These are phyloP conservation scores for Ceratocystis variospora DNA, from an alignment of 2,329 filamentous ascomycete species.

Conservation along the genomic window DNA sequence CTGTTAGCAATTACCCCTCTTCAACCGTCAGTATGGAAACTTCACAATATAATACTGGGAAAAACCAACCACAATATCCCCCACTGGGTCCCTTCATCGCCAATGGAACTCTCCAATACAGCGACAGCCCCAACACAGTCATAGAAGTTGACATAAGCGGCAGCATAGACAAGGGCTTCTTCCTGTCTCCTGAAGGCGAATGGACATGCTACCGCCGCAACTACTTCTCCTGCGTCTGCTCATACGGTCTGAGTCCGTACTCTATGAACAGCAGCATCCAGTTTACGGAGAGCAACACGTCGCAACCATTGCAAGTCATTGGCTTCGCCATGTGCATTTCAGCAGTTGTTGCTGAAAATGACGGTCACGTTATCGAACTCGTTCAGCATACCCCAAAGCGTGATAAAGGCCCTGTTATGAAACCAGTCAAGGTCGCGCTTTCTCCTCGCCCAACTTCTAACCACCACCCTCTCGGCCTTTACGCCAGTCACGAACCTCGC, in stretches of 20 bases:
- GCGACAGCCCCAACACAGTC: constrained; percentile 33
- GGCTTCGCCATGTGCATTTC: constrained; percentile 75
- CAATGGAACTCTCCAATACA: constrained; percentile 48
- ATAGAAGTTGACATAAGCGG: constrained; percentile 63
- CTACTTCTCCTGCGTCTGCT: constrained; percentile 77
- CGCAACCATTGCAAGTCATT: constrained; percentile 49
- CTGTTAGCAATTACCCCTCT: constrained; percentile 33
- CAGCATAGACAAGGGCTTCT: constrained; percentile 81
- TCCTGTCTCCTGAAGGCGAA: constrained; percentile 56
- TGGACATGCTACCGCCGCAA: constrained; percentile 91
- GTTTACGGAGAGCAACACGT: constrained; percentile 37
- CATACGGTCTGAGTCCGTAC: constrained; percentile 53
- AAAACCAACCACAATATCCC: constrained; percentile 34
- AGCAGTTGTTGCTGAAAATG: constrained; percentile 63
- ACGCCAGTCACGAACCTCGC: constrained; percentile 27
- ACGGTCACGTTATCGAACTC: constrained; percentile 64
- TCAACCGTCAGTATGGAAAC: constrained; percentile 38
- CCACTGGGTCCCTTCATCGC: constrained; percentile 38
- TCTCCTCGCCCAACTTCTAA: constrained; percentile 48
- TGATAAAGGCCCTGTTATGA: constrained; percentile 70
- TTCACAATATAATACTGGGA: constrained; percentile 27
- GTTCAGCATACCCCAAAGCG: constrained; percentile 86
- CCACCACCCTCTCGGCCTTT: constrained; percentile 35
- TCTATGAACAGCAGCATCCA: constrained; percentile 35
- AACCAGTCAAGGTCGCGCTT: constrained; percentile 55